Conservation (phyloP, 2,329 filamentous ascomycete genomes). For the Pochonia chlamydosporia region DNA sequence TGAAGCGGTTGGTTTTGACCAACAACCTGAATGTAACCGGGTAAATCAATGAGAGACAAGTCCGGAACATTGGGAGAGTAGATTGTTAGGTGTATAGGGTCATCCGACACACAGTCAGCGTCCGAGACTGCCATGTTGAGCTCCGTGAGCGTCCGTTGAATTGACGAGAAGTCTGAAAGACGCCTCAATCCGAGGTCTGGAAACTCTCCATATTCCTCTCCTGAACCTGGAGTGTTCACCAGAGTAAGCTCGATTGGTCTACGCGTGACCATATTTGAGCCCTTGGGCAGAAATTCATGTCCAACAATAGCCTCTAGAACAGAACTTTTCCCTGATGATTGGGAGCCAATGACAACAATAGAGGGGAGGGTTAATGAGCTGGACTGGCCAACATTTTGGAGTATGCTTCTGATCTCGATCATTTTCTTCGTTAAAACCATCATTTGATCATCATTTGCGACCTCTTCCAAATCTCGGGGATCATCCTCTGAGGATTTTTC, state of each 20-base stretch:
- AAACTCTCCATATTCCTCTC: conserved; percentile 92
- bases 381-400: conserved; percentile 89
- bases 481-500: conserved; percentile 63
- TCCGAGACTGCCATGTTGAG: conserved; percentile 90
- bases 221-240: conserved; percentile 85
- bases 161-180: conserved; percentile 84
- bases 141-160: conserved; percentile 91
- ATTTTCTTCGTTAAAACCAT: conserved; percentile 99
- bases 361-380: conserved; percentile 84
- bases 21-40: conserved; percentile 94
- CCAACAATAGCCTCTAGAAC: conserved; percentile 95
- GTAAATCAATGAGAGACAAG: conserved; percentile 89
- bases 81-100: conserved; percentile 92
- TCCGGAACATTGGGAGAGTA: conserved; percentile 95
- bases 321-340: conserved; percentile 97
- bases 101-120: conserved; percentile 87
- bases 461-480: conserved; percentile 53
- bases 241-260: conserved; percentile 93
- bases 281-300: conserved; percentile 95
- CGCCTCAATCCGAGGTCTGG: conserved; percentile 84
- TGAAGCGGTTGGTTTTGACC: conserved; percentile 85
- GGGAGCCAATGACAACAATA: conserved; percentile 98
- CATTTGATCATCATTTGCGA: conserved; percentile 92
- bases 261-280: conserved; percentile 97
- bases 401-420: conserved; percentile 94